Base-by-base conservation (phyloP, 176 grass and related monocot genomes). In the Carex parvula region DNA sequence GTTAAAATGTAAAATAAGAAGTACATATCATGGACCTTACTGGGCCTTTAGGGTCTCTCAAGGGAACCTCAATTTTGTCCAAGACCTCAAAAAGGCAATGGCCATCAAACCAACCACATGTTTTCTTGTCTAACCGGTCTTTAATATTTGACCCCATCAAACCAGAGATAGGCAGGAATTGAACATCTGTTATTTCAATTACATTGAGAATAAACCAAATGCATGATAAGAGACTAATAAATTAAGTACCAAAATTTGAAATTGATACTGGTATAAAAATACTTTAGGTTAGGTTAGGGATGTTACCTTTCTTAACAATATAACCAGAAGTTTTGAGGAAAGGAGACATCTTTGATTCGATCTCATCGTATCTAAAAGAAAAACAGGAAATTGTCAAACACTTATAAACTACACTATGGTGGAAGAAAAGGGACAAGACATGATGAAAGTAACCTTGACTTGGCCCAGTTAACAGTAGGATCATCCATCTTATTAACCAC, bases 401-500 rank as follows among this genome's bases (percentile, higher is more conserved):
- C 71, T 79, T 60, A 60, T 44, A 82, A 78, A 64, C 54, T 44
- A 6, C 17, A 66, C 32, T 42, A 62, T 39, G 73, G 3, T 54
- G 3, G 13, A 80, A 55, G 30, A 67, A 66, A 82, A 70, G 22
- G 50, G 18, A 79, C 83, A 58, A 21, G 22, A 52, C 37, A 54
- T 70, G 12, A 55, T 64, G 48, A 32, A 81, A 84, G 5, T 68
- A 54, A 93, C 94, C 94, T 93, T 87, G 89, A 87, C 84, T 97
- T 97, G 42, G 85, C 90, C 94, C 94, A 97, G 72, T 61, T 60
- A 53, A 97, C 94, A 24, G 94, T 97, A 84, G 91, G 81, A 55
- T 97, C 94, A 87, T 97, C 91, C 94, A 97, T 97, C 85, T 97
- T 97, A 71, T 97, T 97, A 55, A 97, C 84, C 72, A 93, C 91